These are phyloP conservation scores for Didymella segeticola DNA, from an alignment of 2,329 filamentous ascomycete genomes.

Conservation along the genomic window DNA sequence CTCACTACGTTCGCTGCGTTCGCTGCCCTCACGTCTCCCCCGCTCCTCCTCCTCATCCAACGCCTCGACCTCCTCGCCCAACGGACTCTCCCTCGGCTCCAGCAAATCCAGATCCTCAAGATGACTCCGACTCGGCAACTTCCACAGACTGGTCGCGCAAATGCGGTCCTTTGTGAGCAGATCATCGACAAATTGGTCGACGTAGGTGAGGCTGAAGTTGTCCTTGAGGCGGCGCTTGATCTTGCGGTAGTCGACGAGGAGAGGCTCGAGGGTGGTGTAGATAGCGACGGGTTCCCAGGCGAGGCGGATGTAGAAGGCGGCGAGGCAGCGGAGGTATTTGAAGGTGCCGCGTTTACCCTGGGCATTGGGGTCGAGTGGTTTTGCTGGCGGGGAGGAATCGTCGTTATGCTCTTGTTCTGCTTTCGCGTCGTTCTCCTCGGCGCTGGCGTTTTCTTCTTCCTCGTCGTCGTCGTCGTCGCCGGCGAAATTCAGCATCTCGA, in stretches of 20 bases:
- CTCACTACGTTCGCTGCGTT: too few relatives aligned
- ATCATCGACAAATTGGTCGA: conserved; percentile 95
- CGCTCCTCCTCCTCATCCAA: conserved; percentile 32
- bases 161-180: conserved; percentile 86
- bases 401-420: conserved; percentile 13
- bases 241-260: conserved; percentile 83
- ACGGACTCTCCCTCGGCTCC: conserved; percentile 82
- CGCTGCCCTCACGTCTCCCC: conserved; percentile 7
- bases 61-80: conserved; percentile 78
- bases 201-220: conserved; percentile 76
- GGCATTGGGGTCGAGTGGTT: conserved; percentile 38
- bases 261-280: conserved; percentile 80
- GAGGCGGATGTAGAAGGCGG: conserved; percentile 90
- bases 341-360: conserved; percentile 53
- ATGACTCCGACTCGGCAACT: conserved; percentile 80
- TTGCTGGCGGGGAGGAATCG: conserved; percentile 13
- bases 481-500: conserved; percentile 75
- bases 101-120: conserved; percentile 89
- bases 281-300: conserved; percentile 84
- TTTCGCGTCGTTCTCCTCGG: conserved; percentile 15
- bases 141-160: conserved; percentile 90
- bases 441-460: conserved; percentile 17
- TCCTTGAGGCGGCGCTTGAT: conserved; percentile 76
- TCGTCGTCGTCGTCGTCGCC: conserved; percentile 33
- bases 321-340: conserved; percentile 85